Evolutionary conservation across 805 yeast genomes (phyloP), one percentile per base, ranked within the genome.

Genomic region (Pichia gijzeniarum): DNA sequence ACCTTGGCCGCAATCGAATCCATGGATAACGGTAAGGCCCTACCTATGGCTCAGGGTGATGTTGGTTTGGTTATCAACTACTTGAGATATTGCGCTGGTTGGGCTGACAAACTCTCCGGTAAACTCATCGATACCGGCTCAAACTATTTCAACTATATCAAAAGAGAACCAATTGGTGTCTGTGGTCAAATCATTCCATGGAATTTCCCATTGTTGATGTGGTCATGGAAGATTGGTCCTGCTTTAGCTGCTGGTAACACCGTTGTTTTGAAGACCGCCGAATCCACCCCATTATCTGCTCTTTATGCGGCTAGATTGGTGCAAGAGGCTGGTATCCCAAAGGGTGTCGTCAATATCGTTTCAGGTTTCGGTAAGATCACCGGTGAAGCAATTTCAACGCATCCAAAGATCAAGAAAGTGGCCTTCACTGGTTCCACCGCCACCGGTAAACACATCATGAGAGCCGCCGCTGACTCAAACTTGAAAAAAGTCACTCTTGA

Each of bases 381-480:
- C 44, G 97, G 97, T 65, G 79, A 79, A 51, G 84, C 88, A 37
- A 76, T 90, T 53, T 74, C 91, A 41, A 67, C 73, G 47, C 96
- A 90, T 69, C 82, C 81, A 57, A 79, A 76, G 63, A 80, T 90
- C 58, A 85, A 85, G 71, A 90, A 90, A 75, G 75, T 90, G 61
- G 95, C 96, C 12, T 90, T 90, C 71, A 90, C 97, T 47, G 97
- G 97, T 55, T 89, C 96, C 33, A 90, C 96, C 45, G 88, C 83
- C 39, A 82, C 88, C 51, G 90, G 90, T 59, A 78, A 83, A 63
- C 74, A 73, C 55, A 85, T 86, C 59, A 82, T 83, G 79, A 73
- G 72, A 53, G 69, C 74, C 51, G 86, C 88, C 56, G 87, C 89
- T 47, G 76, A 76, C 50, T 69, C 85, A 37, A 49, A 53, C 47